Base-by-base conservation (phyloP, 192 early-diverging fungal species). In the Mortierella claussenii region DNA sequence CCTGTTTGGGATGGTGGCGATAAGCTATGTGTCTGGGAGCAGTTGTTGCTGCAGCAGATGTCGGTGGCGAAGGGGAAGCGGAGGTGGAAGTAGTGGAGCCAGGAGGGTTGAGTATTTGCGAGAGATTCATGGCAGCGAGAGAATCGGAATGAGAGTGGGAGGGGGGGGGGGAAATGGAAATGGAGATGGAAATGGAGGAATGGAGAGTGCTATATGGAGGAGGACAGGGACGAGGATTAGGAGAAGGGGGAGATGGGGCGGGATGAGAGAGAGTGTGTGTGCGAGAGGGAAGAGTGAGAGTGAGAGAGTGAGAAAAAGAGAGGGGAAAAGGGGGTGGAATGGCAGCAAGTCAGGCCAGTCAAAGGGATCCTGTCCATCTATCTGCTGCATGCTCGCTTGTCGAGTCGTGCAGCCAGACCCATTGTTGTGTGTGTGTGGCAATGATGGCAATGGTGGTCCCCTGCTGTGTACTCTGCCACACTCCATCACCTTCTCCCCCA, bases 71-170 rank as follows among this genome's bases (percentile, higher is more conserved):
- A 17, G 58, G 40, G 0, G 34, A 18, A 45, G 20, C 7, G 37
- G 37, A 40, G 12, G 20, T n/a, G 55, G 28, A 15, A 21, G 47
- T 31, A n/a, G 21, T 20, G 10, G 59, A 10, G 2, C 60, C 60
- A 4, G 69, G 69, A 11, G 69, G 69, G 43, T 71, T 71, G 12
- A 71, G 43, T 53, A 71, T 71, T 55, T 71, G 69, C 7, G 69
- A 71, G 0, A 71, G 60, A 63, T 71, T 71, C 69, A 70, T 70
- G 1, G 15, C 20, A 23, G 4, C 3, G 5, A 28, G 20, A 51
- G 49, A 12, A 50, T 50, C n/a, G 27, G 8, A 52, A 34, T 46
- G 1, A 26, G 21, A 34, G 10, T 24, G 46, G 27, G 3, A 21
- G 30, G 23, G 31, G 15, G 40, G 28, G 43, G 51, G 51, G 11